These are phyloP conservation scores for Naegleria gruberi DNA, from an alignment of 208 protist species.

Conservation along the genomic window DNA sequence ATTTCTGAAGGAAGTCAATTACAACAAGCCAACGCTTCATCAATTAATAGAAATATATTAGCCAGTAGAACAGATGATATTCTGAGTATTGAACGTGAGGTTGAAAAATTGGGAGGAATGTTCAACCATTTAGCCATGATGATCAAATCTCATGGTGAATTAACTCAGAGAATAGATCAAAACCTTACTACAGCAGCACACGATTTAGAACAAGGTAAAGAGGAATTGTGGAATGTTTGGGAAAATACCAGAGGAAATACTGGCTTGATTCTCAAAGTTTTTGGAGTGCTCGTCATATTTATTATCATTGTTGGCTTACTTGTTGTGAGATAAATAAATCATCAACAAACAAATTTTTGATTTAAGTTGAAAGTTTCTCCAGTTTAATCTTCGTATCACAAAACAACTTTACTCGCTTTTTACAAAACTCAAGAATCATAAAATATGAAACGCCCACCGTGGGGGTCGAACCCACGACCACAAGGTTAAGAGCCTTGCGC, in stretches of 20 bases:
- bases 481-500: too few species aligned
- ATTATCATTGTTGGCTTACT: neutral
- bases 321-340: neutral
- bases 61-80: neutral
- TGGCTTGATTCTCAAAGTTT: conserved; percentile 13
- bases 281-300: neutral
- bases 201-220: neutral
- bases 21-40: neutral
- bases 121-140: neutral
- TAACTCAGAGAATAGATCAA: neutral
- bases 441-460: too few species aligned
- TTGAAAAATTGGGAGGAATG: neutral
- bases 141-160: neutral
- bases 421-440: too few species aligned
- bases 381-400: too few species aligned
- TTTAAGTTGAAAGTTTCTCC: too few species aligned
- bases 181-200: neutral
- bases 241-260: neutral
- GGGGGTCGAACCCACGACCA: too few species aligned
- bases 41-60: neutral
- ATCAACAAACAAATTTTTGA: too few species aligned
- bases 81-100: neutral
- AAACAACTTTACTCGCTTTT: too few species aligned
- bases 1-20: neutral
- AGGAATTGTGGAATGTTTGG: neutral